Evolutionary conservation across 2,329 filamentous ascomycete species (phyloP), one percentile per base, ranked within the genome.

Genomic region (Talaromyces sp.): DNA sequence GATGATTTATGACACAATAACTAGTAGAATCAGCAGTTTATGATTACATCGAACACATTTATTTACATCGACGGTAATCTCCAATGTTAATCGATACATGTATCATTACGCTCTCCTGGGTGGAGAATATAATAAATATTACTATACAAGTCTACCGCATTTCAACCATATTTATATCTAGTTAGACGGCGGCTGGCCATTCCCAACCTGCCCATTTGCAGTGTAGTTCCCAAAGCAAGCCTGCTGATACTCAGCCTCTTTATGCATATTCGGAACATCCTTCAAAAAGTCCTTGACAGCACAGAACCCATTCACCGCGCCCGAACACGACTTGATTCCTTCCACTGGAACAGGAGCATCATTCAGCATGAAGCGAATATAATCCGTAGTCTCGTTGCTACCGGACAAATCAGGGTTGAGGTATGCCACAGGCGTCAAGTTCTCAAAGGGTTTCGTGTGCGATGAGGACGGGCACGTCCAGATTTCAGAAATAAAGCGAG

Each of bases 401-500:
- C 60, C 50, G 1, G 62, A 59, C 11, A 72, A 41, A 32, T 58
- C 53, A 11, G 70, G 71, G 59, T 75, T 73, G 3, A 54, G 56
- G 58, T 74, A 74, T 35, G 69, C 58, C 9, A 77, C 75, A 0
- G 76, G 68, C 4, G 65, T 65, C 0, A 83, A 80, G 53, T 77
- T 60, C 0, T 74, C 54, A 26, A 0, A 60, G 61, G 1, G 56
- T 54, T 21, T 35, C 12, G 11, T 64, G 50, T 0, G 63, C 59
- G 3, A 10, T 2, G 19, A 24, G 7, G 43, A 10, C 26, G 74
- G 70, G 65, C 83, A 85, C 35, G 80, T 81, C 64, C 84, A 81
- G 29, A 83, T 76, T 69, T 85, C 83, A 1, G 83, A 83, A 51
- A 83, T 73, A 31, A 85, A 74, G 19, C 80, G 77, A 3, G 77